Percentiles rank a stretch among this genome's conserved stretches.
These are phyloP conservation scores for Naematelia aurantialba DNA, from an alignment of 768 basidiomycete species.

Conservation along the genomic window DNA sequence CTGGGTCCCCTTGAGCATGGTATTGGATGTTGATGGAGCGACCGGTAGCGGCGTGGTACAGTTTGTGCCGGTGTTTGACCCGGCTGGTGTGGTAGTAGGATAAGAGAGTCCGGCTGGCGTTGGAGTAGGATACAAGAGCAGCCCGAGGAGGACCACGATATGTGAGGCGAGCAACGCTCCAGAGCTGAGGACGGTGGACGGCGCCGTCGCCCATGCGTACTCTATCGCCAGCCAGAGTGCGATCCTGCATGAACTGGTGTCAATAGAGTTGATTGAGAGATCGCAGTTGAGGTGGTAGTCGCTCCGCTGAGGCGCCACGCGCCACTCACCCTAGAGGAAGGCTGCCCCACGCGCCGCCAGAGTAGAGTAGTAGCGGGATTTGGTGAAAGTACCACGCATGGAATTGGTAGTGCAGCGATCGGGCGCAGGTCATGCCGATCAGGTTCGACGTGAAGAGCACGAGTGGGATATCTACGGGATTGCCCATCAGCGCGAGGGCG, in stretches of 20 bases:
- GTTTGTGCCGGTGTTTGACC: no score
- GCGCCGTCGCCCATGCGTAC: slow-evolving; percentile 84
- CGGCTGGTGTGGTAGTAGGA: no score
- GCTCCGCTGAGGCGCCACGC: neutral
- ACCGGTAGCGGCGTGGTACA: neutral
- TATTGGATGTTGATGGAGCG: neutral
- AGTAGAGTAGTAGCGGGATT: slow-evolving; percentile 75
- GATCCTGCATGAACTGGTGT: slow-evolving; percentile 56
- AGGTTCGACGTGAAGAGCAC: slow-evolving; percentile 86
- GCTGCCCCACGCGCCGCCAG: slow-evolving; percentile 59
- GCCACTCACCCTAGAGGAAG: slow-evolving; percentile 21
- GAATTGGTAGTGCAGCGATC: slow-evolving; percentile 96
- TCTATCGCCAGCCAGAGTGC: slow-evolving; percentile 63
- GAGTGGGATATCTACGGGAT: slow-evolving; percentile 66
- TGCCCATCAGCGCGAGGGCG: no score
- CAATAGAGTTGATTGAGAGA: no score
- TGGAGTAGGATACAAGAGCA: no score
- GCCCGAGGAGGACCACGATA: slow-evolving; percentile 56
- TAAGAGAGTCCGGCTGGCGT: no score
- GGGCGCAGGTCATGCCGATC: slow-evolving; percentile 83
- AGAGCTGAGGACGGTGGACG: slow-evolving; percentile 70
- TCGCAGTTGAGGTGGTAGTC: neutral
- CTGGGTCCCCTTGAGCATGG: neutral
- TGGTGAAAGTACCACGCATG: slow-evolving; percentile 96
- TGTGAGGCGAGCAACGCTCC: slow-evolving; percentile 58